Conservation (phyloP, 805 yeast species). For the Monosporozyma solicola region DNA sequence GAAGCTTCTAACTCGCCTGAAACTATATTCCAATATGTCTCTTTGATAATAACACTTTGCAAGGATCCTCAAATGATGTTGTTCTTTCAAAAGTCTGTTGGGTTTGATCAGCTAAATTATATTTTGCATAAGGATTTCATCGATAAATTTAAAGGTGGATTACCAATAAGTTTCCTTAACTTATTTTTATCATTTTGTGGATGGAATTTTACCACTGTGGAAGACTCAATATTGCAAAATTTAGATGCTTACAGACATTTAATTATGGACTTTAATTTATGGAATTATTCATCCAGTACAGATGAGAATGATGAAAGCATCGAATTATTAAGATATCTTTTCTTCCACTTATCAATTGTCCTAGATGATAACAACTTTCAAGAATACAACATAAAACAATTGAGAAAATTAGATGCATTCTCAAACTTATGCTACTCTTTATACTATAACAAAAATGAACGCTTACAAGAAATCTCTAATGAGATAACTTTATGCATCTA, state of each 20-base stretch:
- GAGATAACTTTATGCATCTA: slow-evolving; percentile 15
- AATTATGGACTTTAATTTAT: slow-evolving; percentile 54
- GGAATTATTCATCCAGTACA: slow-evolving; percentile 28
- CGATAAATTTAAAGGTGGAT: slow-evolving; percentile 15
- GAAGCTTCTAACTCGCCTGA: slow-evolving; percentile 8
- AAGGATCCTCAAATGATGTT: slow-evolving; percentile 8
- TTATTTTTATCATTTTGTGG: slow-evolving; percentile 47
- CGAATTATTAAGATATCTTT: slow-evolving; percentile 43
- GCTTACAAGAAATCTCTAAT: slow-evolving; percentile 13
- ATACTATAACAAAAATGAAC: slow-evolving; percentile 28
- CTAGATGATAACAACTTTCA: slow-evolving; percentile 44
- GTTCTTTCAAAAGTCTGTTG: slow-evolving; percentile 15
- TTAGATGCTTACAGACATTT: slow-evolving; percentile 47
- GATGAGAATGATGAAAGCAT: slow-evolving; percentile 3
- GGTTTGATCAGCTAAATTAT: slow-evolving; percentile 17
- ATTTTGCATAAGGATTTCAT: slow-evolving; percentile 10
- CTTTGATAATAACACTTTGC: slow-evolving; percentile 15
- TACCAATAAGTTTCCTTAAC: slow-evolving; percentile 39
- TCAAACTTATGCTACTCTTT: slow-evolving; percentile 26
- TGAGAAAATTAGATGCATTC: slow-evolving; percentile 44
- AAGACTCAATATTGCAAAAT: slow-evolving; percentile 49
- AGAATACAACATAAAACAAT: slow-evolving; percentile 42
- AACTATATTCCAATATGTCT: slow-evolving; percentile 8
- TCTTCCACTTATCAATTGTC: slow-evolving; percentile 52
- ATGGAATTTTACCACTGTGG: slow-evolving; percentile 40